A percentile compares a stretch with the other conserved stretches of the same genome.
These are phyloP conservation scores for Beauveria sp. DNA, from an alignment of 2,329 filamentous ascomycete genomes.

Conservation along the genomic window DNA sequence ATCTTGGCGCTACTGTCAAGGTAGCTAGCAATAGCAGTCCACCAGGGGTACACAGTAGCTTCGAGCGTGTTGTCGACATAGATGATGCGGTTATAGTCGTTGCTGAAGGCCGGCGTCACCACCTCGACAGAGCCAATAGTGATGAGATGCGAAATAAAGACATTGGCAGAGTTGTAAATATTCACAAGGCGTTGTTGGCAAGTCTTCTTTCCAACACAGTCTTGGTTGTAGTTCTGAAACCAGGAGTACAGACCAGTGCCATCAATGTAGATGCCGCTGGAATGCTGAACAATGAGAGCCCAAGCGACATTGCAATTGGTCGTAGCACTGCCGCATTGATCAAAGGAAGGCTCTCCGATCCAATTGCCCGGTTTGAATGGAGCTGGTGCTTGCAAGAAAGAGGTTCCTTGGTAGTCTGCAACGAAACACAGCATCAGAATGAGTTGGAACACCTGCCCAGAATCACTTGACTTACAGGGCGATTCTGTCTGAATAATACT, in stretches of 20 bases:
- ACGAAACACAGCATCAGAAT: not conserved
- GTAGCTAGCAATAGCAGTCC: too few species aligned
- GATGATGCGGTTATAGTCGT: too few species aligned
- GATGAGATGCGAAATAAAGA: too few species aligned
- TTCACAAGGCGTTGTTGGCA: conserved; percentile 19
- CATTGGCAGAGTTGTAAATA: conserved; percentile 4
- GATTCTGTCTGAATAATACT: conserved; percentile 37
- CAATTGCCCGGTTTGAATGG: conserved; percentile 12
- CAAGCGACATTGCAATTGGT: conserved; percentile 18
- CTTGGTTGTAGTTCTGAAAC: conserved; percentile 20
- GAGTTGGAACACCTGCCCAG: too few species aligned
- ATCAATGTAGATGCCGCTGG: conserved; percentile 17
- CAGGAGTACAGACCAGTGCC: conserved; percentile 23
- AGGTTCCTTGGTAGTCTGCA: conserved; percentile 15
- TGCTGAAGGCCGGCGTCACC: too few species aligned
- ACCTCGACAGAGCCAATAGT: too few species aligned
- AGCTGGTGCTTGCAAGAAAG: conserved; percentile 11
- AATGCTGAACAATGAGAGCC: conserved; percentile 18
- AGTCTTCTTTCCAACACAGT: conserved; percentile 17
- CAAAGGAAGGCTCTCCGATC: conserved; percentile 10
- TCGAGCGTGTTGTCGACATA: too few species aligned
- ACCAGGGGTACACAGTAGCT: too few species aligned
- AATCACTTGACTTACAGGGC: conserved; percentile 7
- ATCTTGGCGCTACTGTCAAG: too few species aligned
- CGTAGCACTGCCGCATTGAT: conserved; percentile 6